phyloP scores from a whole-genome alignment of 1,284 basidiomycete species.

The Cutaneotrichosporon sp. region DNA sequence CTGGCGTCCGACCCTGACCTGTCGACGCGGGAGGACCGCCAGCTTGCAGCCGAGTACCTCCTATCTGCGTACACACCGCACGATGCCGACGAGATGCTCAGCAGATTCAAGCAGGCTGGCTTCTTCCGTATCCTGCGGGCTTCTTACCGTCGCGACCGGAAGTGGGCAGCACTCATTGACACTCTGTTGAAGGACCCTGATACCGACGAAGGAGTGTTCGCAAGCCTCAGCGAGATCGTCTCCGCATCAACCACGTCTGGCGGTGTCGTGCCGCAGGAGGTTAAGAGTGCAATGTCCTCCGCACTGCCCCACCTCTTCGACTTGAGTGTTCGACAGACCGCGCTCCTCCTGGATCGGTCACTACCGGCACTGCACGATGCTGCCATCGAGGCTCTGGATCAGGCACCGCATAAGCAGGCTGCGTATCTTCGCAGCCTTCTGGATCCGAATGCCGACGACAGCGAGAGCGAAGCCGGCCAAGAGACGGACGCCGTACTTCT shows the following conservation, averaged over 20 bases:
- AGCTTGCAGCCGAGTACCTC: conserved; percentile 92
- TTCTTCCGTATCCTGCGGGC: conserved; percentile 86
- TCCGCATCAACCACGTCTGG: conserved; percentile 28
- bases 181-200: conserved; percentile 74
- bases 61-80: conserved; percentile 84
- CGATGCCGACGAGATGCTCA: conserved; percentile 63
- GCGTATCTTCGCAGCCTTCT: conserved; percentile 74
- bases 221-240: conserved; percentile 58
- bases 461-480: conserved; percentile 1
- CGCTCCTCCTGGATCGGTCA: conserved; percentile 66
- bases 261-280: conserved; percentile 42
- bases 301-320: conserved; percentile 64
- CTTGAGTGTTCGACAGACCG: conserved; percentile 62
- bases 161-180: conserved; percentile 68
- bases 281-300: conserved; percentile 55
- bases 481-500: background rate
- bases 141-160: conserved; percentile 68
- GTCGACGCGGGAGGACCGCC: conserved; percentile 81
- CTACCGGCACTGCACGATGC: conserved; percentile 61
- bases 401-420: conserved; percentile 58
- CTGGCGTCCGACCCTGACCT: conserved; percentile 69
- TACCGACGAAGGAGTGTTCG: conserved; percentile 59
- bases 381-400: conserved; percentile 27
- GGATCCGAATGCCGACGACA: conserved; percentile 55
- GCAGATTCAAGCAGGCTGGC: conserved; percentile 71